These are phyloP conservation scores for Coemansia reversa DNA, from an alignment of 192 early-diverging fungal species.

Conservation along the genomic window DNA sequence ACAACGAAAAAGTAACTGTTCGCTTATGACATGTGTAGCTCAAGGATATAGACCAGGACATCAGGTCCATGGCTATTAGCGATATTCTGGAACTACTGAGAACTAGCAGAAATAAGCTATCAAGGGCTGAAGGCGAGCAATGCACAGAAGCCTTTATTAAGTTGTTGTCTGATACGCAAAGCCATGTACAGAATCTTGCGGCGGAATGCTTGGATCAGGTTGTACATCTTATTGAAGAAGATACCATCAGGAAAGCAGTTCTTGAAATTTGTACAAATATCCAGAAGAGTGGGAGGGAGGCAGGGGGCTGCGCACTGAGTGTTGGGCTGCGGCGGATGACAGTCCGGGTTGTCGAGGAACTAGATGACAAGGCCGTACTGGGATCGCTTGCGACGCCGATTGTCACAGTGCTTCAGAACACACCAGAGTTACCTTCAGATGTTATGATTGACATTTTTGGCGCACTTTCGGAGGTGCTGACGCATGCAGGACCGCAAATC, in stretches of 20 bases:
- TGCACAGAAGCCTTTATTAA: slow-evolving; percentile 24
- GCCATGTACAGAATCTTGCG: slow-evolving; percentile 48
- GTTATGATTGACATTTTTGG: slow-evolving; percentile 38
- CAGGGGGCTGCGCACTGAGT: slow-evolving; percentile 30
- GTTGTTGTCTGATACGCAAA: slow-evolving; percentile 33
- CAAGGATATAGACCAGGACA: slow-evolving; percentile 36
- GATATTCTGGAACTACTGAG: slow-evolving; percentile 30
- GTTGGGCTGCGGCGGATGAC: slow-evolving; percentile 35
- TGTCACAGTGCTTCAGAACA: slow-evolving; percentile 18
- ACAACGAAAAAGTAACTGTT: not conserved
- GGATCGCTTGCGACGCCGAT: slow-evolving; percentile 31
- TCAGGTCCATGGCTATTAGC: slow-evolving; percentile 42
- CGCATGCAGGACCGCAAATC: slow-evolving; percentile 25
- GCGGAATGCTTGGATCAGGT: slow-evolving; percentile 44
- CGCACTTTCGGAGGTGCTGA: slow-evolving; percentile 32
- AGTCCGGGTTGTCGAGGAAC: slow-evolving; percentile 21
- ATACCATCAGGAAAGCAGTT: slow-evolving; percentile 13
- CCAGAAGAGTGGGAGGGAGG: not conserved
- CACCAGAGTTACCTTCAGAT: slow-evolving; percentile 15
- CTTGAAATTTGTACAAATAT: slow-evolving; percentile 28
- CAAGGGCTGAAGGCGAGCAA: slow-evolving; percentile 26
- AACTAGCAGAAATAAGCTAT: slow-evolving; percentile 1
- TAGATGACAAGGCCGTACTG: slow-evolving; percentile 21
- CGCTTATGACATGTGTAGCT: slow-evolving; percentile 17
- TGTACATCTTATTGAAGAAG: slow-evolving; percentile 20